phyloP scores from a whole-genome alignment of 169 alveolate species.

The Haemoproteus tartakovskyi region DNA sequence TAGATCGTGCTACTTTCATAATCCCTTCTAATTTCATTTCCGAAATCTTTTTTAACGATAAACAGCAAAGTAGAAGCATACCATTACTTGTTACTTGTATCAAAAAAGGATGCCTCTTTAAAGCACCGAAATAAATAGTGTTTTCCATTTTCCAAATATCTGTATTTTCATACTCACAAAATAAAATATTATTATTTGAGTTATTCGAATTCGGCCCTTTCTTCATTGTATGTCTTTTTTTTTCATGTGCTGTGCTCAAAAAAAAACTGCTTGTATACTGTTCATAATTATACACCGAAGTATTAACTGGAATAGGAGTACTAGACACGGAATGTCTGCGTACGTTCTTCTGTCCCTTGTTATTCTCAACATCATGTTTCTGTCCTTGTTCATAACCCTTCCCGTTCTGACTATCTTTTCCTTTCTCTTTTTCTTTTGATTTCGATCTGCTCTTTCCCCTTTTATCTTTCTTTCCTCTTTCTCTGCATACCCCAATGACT shows the following conservation, averaged over 20 bases:
- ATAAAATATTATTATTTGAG: constrained; percentile 3
- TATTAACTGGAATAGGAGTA: too few relatives aligned
- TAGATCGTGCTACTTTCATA: constrained; percentile 9
- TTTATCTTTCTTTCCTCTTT: background rate
- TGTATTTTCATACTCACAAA: constrained; percentile 50
- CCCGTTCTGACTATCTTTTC: too few relatives aligned
- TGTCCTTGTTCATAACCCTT: too few relatives aligned
- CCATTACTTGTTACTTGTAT: constrained; percentile 15
- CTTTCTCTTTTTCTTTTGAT: too few relatives aligned
- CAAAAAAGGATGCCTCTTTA: constrained; percentile 30
- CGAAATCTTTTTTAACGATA: constrained; percentile 20
- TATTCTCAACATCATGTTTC: too few relatives aligned
- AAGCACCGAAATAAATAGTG: constrained; percentile 8
- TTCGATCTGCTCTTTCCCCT: background rate
- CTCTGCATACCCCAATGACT: constrained; percentile 49
- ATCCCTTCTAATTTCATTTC: background rate
- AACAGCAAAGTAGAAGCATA: constrained; percentile 26
- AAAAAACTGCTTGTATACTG: too few relatives aligned
- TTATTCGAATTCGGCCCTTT: background rate
- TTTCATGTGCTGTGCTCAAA: too few relatives aligned
- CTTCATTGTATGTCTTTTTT: background rate
- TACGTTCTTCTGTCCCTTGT: too few relatives aligned
- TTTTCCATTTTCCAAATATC: constrained; percentile 17
- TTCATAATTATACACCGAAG: too few relatives aligned
- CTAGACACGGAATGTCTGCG: too few relatives aligned